Percentiles rank a stretch among this genome's conserved stretches.
Evolutionary conservation across 306 rosid genomes (phyloP).

Genomic region (Rosa lucieae): DNA sequence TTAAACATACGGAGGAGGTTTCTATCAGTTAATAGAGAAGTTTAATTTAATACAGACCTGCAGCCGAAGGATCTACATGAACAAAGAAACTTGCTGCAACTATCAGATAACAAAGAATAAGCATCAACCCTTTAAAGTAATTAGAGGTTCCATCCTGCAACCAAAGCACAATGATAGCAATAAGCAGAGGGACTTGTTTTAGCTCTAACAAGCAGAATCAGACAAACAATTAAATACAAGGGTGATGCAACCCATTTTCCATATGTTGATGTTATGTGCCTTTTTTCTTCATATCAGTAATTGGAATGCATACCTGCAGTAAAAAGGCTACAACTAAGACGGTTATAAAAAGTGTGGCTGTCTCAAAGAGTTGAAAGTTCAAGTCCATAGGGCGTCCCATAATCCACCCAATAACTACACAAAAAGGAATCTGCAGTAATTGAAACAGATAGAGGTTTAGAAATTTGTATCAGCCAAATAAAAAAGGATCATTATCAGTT

Average conservation of each 20-base stretch:
- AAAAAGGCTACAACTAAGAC: conserved; percentile 73
- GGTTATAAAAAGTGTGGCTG: conserved; percentile 65
- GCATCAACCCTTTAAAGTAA: conserved; percentile 81
- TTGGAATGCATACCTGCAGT: conserved; percentile 64
- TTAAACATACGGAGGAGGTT: neutral
- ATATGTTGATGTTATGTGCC: neutral
- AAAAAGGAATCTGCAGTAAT: conserved; percentile 76
- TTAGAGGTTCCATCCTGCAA: conserved; percentile 84
- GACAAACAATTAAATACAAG: neutral
- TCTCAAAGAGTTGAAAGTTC: conserved; percentile 83
- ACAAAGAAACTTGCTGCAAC: conserved; percentile 82
- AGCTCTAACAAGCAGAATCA: neutral
- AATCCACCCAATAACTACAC: conserved; percentile 76
- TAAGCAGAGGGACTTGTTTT: neutral
- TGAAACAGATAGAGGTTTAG: neutral
- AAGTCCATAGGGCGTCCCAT: conserved; percentile 70
- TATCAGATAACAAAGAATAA: conserved; percentile 77
- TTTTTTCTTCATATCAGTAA: neutral
- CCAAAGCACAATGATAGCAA: conserved; percentile 9
- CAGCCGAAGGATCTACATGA: conserved; percentile 52
- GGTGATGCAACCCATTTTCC: neutral
- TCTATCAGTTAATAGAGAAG: neutral
- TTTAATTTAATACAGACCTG: conserved; percentile 21
- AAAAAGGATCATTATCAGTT: neutral
- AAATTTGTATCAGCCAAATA: conserved; percentile 7